Evolutionary conservation across 306 rosid genomes (phyloP), one percentile per base, ranked within the genome.

Genomic region (Rosa lucieae): DNA sequence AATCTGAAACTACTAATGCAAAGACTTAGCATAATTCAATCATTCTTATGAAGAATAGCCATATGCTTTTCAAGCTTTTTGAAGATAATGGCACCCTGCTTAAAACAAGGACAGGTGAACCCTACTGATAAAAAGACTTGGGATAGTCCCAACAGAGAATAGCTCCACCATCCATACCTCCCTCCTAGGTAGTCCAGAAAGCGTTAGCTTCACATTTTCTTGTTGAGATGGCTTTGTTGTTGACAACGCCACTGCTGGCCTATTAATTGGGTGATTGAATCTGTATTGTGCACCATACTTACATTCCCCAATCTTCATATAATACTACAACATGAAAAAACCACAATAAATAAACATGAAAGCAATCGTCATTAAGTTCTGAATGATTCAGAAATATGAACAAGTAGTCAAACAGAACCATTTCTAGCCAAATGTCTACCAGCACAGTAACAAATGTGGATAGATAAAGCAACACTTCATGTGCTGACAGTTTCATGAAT

Each of bases 301-400:
- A 75, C 99, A 95, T 66, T 66, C 89, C 71, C 99, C 99, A 9
- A 94, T 92, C 94, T 95, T 95, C 98, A 95, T 95, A 73, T 92
- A 95, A 85, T 8, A 89, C 99, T 95, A 76, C 69, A 78, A 69
- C 79, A 85, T 21, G 59, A 26, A 3, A 65, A 72, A 68, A 72
- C 53, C 66, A 62, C 17, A 73, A 53, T 47, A 11, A 10, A 55
- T 61, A 18, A 66, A 74, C 44, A n/a, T 65, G 32, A 55, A 26
- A 55, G 47, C 14, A 55, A 42, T 66, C 32, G 5, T 39, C 32
- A n/a, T 39, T 4, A 48, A 26, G 47, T 55, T 21, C 66, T 13
- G 21, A 49, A 35, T 65, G 71, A 51, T 65, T 52, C 23, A 63
- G 14, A 42, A 32, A 23, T 2, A 35, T 21, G 67, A 65, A 55